phyloP scores from a whole-genome alignment of 2,329 filamentous ascomycete genomes.

The Sarocladium brachiariae region DNA sequence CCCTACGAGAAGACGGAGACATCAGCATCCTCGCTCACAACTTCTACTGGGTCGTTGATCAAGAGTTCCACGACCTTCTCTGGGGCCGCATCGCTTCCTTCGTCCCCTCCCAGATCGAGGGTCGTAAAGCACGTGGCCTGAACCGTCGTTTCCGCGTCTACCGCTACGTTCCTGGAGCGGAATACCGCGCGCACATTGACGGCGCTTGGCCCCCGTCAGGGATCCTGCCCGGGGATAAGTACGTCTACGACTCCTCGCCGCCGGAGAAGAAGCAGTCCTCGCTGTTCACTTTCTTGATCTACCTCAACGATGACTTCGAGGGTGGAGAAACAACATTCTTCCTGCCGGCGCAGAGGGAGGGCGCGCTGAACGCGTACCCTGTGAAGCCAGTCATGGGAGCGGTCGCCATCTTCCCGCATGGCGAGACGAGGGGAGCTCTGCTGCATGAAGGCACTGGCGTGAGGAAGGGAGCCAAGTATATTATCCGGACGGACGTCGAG shows the following conservation, averaged over 20 bases:
- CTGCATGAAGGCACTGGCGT: slow-evolving; percentile 67
- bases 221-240: slow-evolving; percentile 48
- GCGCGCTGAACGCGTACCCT: slow-evolving; percentile 61
- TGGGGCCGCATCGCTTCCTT: slow-evolving; percentile 55
- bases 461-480: slow-evolving; percentile 58
- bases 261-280: slow-evolving; percentile 54
- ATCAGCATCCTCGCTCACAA: slow-evolving; percentile 63
- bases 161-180: slow-evolving; percentile 64
- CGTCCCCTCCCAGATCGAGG: slow-evolving; percentile 48
- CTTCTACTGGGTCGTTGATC: slow-evolving; percentile 66
- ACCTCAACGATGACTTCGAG: slow-evolving; percentile 65
- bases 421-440: slow-evolving; percentile 57
- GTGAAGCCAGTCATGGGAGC: slow-evolving; percentile 62
- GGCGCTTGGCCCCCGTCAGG: slow-evolving; percentile 68
- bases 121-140: slow-evolving; percentile 52
- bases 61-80: slow-evolving; percentile 53
- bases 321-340: slow-evolving; percentile 68
- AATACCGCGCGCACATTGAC: slow-evolving; percentile 65
- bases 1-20: slow-evolving; percentile 58
- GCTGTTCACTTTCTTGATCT: slow-evolving; percentile 62
- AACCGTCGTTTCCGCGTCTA: slow-evolving; percentile 68
- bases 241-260: slow-evolving; percentile 62
- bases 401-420: slow-evolving; percentile 64
- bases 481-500: slow-evolving; percentile 64
- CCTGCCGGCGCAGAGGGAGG: slow-evolving; percentile 56